Evolutionary conservation across 2,329 filamentous ascomycete genomes (phyloP), one percentile per base, ranked within the genome.

Genomic region (Venturia oleaginea): DNA sequence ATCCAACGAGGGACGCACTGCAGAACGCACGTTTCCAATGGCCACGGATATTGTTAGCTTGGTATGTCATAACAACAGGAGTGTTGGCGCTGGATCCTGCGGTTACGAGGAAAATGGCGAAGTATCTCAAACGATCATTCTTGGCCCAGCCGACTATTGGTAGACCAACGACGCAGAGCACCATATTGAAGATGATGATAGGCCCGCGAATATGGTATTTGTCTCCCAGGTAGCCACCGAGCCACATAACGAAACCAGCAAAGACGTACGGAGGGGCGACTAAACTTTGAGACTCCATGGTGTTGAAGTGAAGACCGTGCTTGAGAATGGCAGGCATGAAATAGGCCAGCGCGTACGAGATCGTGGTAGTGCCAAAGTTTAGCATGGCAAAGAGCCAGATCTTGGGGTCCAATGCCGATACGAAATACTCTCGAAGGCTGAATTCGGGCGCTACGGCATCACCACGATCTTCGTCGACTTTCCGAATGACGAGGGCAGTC

Each of bases 11-110:
- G 0, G 86, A 88, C 2, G 90, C 89, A 66, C 85, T 89, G 73
- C 85, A 87, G 69, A 94, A 87, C 0, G 90, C 90, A 59, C 91
- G 85, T 78, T 93, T 95, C 90, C 90, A 95, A 76, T 94, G 90
- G 0, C 90, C 91, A 63, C 89, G 86, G 71, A 95, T 88, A 75
- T 95, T 95, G 77, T 93, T 94, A 51, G 90, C 88, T 77, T 91
- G 90, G 77, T 91, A 94, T 0, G 89, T 83, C 78, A 95, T 85
- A 57, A 40, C 19, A 1, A 85, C 81, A 0, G 91, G 91, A 4
- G 93, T 80, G 72, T 94, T 94, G 68, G 86, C 83, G 74, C 92
- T 92, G 67, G 87, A 86, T 8, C 89, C 90, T 0, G 88, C 88
- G 0, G 88, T 88, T n/a, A 85, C 82, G 59, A 92, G 77, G 77